phyloP scores from a whole-genome alignment of 2,329 filamentous ascomycete genomes.

The Cladosporium phlei region DNA sequence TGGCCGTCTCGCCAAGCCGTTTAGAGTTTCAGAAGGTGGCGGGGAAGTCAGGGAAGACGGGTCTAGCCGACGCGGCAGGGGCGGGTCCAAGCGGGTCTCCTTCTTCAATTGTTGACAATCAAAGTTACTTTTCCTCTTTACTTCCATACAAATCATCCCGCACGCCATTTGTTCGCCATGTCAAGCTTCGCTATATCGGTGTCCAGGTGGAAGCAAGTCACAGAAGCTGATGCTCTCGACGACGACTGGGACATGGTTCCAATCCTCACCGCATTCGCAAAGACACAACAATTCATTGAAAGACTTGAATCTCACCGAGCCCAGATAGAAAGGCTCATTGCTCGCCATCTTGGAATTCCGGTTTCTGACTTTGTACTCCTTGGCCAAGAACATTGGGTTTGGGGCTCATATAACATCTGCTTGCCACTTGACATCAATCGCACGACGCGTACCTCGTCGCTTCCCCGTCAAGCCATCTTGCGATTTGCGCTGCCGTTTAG shows the following conservation, averaged over 20 bases:
- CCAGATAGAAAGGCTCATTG: background rate
- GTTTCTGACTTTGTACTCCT: constrained; percentile 2
- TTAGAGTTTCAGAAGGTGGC: too few relatives aligned
- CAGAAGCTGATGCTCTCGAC: background rate
- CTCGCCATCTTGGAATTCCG: background rate
- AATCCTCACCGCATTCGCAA: background rate
- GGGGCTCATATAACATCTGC: constrained; percentile 5
- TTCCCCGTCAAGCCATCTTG: constrained; percentile 10
- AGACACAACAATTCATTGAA: background rate
- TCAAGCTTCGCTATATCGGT: background rate
- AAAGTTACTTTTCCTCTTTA: too few relatives aligned
- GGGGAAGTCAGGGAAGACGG: too few relatives aligned
- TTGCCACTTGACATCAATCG: background rate
- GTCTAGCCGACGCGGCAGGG: too few relatives aligned
- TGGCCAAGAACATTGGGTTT: constrained; percentile 1
- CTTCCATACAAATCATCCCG: too few relatives aligned
- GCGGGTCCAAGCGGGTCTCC: too few relatives aligned
- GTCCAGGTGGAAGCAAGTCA: background rate
- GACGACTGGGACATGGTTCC: constrained; percentile 4
- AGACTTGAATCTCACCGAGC: background rate
- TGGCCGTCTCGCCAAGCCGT: too few relatives aligned
- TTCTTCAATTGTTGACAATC: too few relatives aligned
- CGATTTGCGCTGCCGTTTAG: constrained; percentile 18
- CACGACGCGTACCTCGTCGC: background rate
- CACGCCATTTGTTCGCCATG: background rate